Conservation (phyloP, 169 alveolate species). For the Eimeria necatrix region DNA sequence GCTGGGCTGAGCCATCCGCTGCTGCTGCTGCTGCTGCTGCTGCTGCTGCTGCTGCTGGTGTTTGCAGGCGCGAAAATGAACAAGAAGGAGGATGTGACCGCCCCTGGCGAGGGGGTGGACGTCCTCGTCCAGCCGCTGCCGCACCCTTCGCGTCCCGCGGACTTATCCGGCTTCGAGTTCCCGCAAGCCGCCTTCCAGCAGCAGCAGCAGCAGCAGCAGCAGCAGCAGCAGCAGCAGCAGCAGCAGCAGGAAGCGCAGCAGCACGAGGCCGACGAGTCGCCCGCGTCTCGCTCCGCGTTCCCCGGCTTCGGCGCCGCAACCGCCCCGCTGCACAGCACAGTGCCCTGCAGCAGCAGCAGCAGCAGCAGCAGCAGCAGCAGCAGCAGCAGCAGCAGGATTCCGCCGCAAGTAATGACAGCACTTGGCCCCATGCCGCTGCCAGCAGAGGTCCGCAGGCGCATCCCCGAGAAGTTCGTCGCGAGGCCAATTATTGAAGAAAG, state of each 20-base stretch:
- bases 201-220: constrained; percentile 40
- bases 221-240: neutral
- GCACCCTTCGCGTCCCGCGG: constrained; percentile 37
- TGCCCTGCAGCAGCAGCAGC: constrained; percentile 22
- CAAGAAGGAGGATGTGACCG: constrained; percentile 48
- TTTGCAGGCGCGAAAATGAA: constrained; percentile 42
- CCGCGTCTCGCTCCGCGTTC: too few relatives aligned
- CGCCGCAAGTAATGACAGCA: constrained; percentile 92
- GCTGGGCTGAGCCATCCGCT: too few relatives aligned
- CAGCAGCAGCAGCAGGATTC: constrained; percentile 77
- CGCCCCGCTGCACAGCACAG: constrained; percentile 11
- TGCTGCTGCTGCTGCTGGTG: neutral
- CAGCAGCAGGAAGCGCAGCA: neutral
- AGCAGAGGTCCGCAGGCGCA: constrained; percentile 87
- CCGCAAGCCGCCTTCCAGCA: neutral
- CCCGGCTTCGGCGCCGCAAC: too few relatives aligned
- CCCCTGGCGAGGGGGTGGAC: constrained; percentile 72
- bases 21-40: too few relatives aligned
- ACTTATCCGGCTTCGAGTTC: neutral
- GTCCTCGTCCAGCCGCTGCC: constrained; percentile 70
- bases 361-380: constrained; percentile 59
- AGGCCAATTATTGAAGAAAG: constrained; percentile 91
- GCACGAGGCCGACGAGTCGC: too few relatives aligned
- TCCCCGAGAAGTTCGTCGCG: constrained; percentile 92
- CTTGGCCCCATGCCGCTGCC: constrained; percentile 92